A percentile compares a stretch with the other conserved stretches of the same genome.
Conservation (phyloP, 371 early-diverging fungal species). For the Mucor racemosus region DNA sequence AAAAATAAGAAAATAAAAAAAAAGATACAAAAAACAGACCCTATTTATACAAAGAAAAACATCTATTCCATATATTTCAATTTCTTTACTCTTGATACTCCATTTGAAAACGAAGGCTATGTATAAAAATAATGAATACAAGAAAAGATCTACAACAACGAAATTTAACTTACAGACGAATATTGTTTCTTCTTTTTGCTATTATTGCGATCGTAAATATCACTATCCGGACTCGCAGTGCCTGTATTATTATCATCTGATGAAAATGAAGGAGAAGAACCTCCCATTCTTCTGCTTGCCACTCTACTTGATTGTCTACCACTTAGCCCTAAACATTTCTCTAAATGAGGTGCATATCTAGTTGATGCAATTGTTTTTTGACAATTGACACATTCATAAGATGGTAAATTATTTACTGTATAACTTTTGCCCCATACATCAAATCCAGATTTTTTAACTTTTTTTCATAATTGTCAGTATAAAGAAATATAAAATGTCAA, state of each 20-base stretch:
- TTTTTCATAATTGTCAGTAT: background rate
- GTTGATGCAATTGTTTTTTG: conserved; percentile 75
- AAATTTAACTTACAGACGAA: conserved; percentile 17
- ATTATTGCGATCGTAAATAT: conserved; percentile 13
- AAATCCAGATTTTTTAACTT: conserved; percentile 58
- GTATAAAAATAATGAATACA: background rate
- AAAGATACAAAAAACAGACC: background rate
- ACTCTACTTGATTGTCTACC: conserved; percentile 72
- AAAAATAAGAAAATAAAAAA: background rate
- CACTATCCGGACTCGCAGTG: conserved; percentile 24
- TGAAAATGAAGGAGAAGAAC: conserved; percentile 28
- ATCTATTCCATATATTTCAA: conserved; percentile 25
- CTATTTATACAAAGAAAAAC: background rate
- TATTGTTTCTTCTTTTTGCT: conserved; percentile 20
- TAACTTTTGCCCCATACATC: conserved; percentile 79
- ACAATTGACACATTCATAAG: conserved; percentile 82
- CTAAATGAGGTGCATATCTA: conserved; percentile 86
- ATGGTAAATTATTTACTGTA: conserved; percentile 58
- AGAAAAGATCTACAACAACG: background rate
- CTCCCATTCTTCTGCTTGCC: conserved; percentile 57
- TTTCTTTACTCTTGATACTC: conserved; percentile 40
- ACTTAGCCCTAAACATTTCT: conserved; percentile 87
- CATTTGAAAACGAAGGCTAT: conserved; percentile 24
- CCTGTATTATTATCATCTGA: conserved; percentile 26
- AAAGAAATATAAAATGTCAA: background rate